Conservation (phyloP, 495 filamentous ascomycete genomes). For the Recurvomyces mirabilis region DNA sequence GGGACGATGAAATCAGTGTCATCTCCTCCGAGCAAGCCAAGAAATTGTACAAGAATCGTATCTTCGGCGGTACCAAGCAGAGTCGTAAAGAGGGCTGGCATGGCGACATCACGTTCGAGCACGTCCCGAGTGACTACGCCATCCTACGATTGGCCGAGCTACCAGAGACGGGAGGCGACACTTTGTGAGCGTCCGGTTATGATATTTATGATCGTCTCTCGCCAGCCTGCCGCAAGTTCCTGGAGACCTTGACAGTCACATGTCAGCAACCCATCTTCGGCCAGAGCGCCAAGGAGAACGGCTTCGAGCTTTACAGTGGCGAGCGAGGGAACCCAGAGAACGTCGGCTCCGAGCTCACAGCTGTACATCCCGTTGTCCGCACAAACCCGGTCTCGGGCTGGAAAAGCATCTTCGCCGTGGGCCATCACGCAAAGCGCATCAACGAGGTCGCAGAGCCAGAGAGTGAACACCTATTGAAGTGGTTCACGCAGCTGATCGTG, state of each 20-base stretch:
- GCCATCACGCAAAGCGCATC: slow-evolving; percentile 50
- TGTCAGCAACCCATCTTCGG: slow-evolving; percentile 53
- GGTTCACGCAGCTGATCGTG: slow-evolving; percentile 51
- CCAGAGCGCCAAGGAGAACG: slow-evolving; percentile 41
- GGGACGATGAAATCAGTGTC: slow-evolving; percentile 62
- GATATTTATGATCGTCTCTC: slow-evolving; percentile 70
- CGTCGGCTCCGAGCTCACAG: slow-evolving; percentile 47
- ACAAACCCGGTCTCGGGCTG: slow-evolving; percentile 79
- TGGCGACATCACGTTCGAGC: slow-evolving; percentile 32
- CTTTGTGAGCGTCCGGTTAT: slow-evolving; percentile 59
- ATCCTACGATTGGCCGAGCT: slow-evolving; percentile 38
- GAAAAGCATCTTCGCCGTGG: slow-evolving; percentile 59
- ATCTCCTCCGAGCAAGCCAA: slow-evolving; percentile 52
- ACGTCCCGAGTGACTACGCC: slow-evolving; percentile 27
- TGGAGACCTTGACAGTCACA: slow-evolving; percentile 57
- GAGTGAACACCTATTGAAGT: slow-evolving; percentile 47
- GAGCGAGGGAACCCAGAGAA: slow-evolving; percentile 57
- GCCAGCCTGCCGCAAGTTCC: slow-evolving; percentile 49
- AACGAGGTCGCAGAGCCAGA: slow-evolving; percentile 58
- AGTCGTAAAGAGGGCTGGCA: slow-evolving; percentile 25
- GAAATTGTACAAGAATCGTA: slow-evolving; percentile 28
- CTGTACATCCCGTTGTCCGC: slow-evolving; percentile 60
- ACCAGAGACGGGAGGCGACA: slow-evolving; percentile 63
- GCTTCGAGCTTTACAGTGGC: slow-evolving; percentile 42
- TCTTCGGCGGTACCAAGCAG: slow-evolving; percentile 21